phyloP scores from a whole-genome alignment of 148 eudicot genomes.

The Camellia sinensis region DNA sequence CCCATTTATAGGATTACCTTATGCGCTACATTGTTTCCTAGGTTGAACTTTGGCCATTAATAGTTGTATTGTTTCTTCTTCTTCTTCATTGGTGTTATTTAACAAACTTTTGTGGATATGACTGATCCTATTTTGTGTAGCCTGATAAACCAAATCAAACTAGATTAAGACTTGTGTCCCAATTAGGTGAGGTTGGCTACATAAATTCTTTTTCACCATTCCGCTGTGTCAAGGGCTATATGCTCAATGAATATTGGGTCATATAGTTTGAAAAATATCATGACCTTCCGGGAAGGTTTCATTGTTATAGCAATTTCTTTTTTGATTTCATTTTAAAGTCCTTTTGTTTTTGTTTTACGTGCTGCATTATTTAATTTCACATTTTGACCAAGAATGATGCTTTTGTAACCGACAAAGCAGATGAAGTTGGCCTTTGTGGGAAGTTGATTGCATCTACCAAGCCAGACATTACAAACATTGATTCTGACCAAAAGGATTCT shows the following conservation, averaged over 20 bases:
- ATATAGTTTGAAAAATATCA: neutral
- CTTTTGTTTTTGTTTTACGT: neutral
- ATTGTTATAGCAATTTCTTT: neutral
- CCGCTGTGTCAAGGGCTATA: too few species aligned
- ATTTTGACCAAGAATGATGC: neutral
- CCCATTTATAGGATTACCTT: neutral
- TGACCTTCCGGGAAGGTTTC: neutral
- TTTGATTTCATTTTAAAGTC: neutral
- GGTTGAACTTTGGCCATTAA: neutral
- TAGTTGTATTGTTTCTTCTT: neutral
- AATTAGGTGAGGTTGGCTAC: too few species aligned
- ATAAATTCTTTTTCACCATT: too few species aligned
- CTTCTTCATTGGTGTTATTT: neutral
- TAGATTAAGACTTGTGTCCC: too few species aligned
- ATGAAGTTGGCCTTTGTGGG: slow-evolving; percentile 24
- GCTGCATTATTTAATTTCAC: neutral
- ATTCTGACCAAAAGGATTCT: slow-evolving; percentile 65
- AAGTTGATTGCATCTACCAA: slow-evolving; percentile 25
- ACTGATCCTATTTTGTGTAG: neutral
- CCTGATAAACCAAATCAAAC: neutral
- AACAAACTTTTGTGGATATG: neutral
- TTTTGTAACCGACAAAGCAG: slow-evolving; percentile 26
- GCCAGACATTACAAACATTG: slow-evolving; percentile 56
- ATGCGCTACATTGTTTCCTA: neutral
- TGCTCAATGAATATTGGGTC: too few species aligned